phyloP scores from a whole-genome alignment of 805 yeast genomes.

The Saccharomycopsis selenospora region DNA sequence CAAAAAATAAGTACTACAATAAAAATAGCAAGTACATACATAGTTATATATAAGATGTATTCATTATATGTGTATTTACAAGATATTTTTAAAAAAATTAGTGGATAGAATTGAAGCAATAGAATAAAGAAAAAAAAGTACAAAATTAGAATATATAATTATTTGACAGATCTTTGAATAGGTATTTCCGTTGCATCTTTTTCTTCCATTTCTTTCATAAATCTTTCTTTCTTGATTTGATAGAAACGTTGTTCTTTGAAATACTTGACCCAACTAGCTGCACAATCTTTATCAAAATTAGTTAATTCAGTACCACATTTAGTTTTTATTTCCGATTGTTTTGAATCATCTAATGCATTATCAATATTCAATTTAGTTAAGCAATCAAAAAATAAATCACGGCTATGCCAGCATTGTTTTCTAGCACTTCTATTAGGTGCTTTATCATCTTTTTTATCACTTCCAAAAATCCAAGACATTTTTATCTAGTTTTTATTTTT shows the following conservation, averaged over 20 bases:
- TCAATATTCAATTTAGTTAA: constrained; percentile 59
- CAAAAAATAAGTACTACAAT: too few species aligned
- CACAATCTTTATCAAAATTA: constrained; percentile 70
- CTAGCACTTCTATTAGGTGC: constrained; percentile 64
- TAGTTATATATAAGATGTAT: too few species aligned
- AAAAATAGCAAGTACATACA: too few species aligned
- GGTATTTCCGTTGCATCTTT: constrained; percentile 42
- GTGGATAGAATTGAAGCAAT: background rate
- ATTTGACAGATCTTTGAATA: background rate
- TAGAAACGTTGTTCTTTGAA: constrained; percentile 85
- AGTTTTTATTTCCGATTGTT: constrained; percentile 39
- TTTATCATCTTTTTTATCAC: constrained; percentile 27
- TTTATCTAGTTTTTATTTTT: background rate
- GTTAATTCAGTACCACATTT: constrained; percentile 51
- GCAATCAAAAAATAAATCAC: constrained; percentile 75
- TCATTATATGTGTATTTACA: too few species aligned
- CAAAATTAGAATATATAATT: background rate
- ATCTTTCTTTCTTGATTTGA: constrained; percentile 61
- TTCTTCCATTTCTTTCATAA: constrained; percentile 62
- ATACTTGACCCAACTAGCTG: constrained; percentile 80
- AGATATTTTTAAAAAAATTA: too few species aligned
- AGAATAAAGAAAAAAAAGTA: too few species aligned
- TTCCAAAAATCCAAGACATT: constrained; percentile 17
- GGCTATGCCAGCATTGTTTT: constrained; percentile 79
- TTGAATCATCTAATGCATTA: constrained; percentile 54